Conservation (phyloP, 495 filamentous ascomycete genomes). For the Xylaria bambusicola region DNA sequence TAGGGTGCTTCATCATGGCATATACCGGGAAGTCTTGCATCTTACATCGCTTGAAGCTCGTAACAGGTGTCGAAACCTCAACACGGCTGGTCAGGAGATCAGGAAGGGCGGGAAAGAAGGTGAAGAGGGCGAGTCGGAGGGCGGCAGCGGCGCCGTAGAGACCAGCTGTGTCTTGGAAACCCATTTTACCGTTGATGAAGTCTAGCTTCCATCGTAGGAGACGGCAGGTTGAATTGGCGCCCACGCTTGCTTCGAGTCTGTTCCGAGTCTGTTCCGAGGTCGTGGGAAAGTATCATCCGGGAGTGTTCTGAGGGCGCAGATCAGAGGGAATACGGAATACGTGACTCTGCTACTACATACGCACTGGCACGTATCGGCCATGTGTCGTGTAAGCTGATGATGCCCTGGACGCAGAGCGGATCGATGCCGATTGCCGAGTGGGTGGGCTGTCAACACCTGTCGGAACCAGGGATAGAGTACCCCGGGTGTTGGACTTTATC, state of each 20-base stretch:
- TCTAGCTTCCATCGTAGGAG: constrained; percentile 65
- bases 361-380: too few relatives aligned
- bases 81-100: constrained; percentile 86
- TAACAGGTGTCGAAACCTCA: constrained; percentile 94
- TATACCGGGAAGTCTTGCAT: background rate
- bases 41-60: constrained; percentile 95
- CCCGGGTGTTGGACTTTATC: too few relatives aligned
- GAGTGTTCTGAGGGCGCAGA: background rate
- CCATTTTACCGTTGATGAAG: constrained; percentile 50
- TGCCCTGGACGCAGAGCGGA: background rate
- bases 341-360: too few relatives aligned
- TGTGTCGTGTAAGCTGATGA: background rate
- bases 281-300: background rate
- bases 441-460: constrained; percentile 9
- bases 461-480: background rate
- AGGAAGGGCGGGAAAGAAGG: constrained; percentile 79
- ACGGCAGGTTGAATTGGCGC: constrained; percentile 4
- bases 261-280: background rate
- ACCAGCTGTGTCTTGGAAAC: constrained; percentile 62
- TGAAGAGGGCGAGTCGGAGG: constrained; percentile 78
- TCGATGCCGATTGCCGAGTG: background rate
- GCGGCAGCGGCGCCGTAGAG: constrained; percentile 76
- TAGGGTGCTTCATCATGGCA: background rate
- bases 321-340: too few relatives aligned
- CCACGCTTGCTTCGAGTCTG: background rate